Conservation (phyloP, 371 early-diverging fungal genomes). For the Lichtheimia hyalospora region DNA sequence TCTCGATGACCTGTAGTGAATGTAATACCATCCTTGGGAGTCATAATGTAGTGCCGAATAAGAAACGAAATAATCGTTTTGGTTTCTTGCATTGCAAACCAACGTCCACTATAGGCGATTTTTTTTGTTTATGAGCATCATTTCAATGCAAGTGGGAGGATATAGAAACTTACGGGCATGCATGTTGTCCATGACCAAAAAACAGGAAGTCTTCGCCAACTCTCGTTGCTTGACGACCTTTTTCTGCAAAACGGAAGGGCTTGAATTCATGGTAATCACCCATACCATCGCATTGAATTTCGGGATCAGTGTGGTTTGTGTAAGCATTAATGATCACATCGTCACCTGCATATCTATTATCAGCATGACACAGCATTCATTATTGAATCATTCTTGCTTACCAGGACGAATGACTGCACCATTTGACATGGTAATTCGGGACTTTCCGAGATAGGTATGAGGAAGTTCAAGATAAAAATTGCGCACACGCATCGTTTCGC, state of each 20-base stretch:
- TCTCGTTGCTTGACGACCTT: slow-evolving; percentile 37
- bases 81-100: slow-evolving; percentile 24
- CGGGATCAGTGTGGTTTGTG: slow-evolving; percentile 13
- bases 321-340: slow-evolving; percentile 25
- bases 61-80: slow-evolving; percentile 18
- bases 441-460: slow-evolving; percentile 29
- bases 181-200: slow-evolving; percentile 56
- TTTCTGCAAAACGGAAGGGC: slow-evolving; percentile 47
- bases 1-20: neutral
- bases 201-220: slow-evolving; percentile 34
- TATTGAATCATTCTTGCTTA: slow-evolving; percentile 8
- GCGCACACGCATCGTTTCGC: slow-evolving; percentile 40
- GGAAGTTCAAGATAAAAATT: slow-evolving; percentile 16
- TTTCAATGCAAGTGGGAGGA: too few species aligned
- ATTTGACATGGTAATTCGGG: slow-evolving; percentile 28
- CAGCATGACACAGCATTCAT: neutral
- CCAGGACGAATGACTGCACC: slow-evolving; percentile 40
- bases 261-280: slow-evolving; percentile 30
- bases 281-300: slow-evolving; percentile 7
- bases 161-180: slow-evolving; percentile 16
- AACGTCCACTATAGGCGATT: slow-evolving; percentile 18
- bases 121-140: too few species aligned
- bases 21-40: neutral
- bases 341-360: slow-evolving; percentile 16
- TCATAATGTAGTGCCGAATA: slow-evolving; percentile 9